Evolutionary conservation across 176 grass and related monocot species (phyloP), one percentile per base, ranked within the genome.

Genomic region (Lolium rigidum): DNA sequence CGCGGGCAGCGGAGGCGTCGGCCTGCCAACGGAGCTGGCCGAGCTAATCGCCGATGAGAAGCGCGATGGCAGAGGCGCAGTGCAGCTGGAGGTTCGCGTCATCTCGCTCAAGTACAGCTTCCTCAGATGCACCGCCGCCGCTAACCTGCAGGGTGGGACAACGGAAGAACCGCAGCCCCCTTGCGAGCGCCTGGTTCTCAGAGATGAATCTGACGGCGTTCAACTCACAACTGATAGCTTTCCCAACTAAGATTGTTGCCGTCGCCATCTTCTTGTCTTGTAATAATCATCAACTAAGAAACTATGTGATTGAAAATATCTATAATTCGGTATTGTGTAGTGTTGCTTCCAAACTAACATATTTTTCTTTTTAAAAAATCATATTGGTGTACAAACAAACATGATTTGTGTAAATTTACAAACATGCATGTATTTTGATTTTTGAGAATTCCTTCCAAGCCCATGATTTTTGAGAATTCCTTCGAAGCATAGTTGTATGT

Each of bases 1-100:
- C 69, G 69, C 81, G 15, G 69, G n/a, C 22, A 83, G 82, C 82
- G 69, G 38, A 24, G 81, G 81, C 21, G 52, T 73, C 7, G 67
- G 82, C 52, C 4, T 83, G 22, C 69, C 82, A 0, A 25, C 9
- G 70, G 54, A 56, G 39, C 10, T 83, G n/a, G 82, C 82, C 5
- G 69, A 49, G 54, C 54, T 31, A 9, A 83, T 83, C 52, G 55
- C 51, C 5, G 38, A 43, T 6, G 82, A 83, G 69, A 62, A 48
- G 82, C 82, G 14, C 38, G 80, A 20, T 1, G 82, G 58, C 16
- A 69, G 69, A 54, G 82, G 69, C 69, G 21, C 24, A 15, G 82
- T 49, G 39, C 17, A 13, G 54, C 22, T 74, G 15, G 66, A 83
- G 65, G 50, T 72, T 25, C 66, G 67, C 12, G 66, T 72, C 12